phyloP scores from a whole-genome alignment of 352 stramenopile genomes.

The Phytophthora melonis region DNA sequence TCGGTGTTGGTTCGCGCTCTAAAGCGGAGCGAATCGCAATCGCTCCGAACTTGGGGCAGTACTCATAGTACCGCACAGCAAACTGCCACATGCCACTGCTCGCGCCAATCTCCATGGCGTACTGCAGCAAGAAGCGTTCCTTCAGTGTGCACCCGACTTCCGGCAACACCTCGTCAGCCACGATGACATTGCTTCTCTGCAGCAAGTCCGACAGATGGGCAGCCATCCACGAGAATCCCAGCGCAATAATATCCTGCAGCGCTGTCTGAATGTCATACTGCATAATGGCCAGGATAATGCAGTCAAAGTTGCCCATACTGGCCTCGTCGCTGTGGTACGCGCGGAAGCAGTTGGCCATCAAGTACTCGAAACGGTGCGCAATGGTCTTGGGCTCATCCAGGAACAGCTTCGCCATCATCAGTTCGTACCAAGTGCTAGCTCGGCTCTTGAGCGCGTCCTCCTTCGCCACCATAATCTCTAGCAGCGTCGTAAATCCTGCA shows the following conservation, averaged over 20 bases:
- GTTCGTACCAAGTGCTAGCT: conserved; percentile 74
- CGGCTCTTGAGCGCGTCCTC: conserved; percentile 50
- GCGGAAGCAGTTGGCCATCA: conserved; percentile 81
- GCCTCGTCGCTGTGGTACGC: conserved; percentile 49
- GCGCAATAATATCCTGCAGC: conserved; percentile 66
- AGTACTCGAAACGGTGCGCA: conserved; percentile 78
- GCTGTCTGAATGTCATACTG: conserved; percentile 79
- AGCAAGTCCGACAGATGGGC: conserved; percentile 75
- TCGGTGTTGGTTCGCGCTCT: conserved; percentile 56
- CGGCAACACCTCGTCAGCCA: conserved; percentile 51
- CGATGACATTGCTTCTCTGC: conserved; percentile 59
- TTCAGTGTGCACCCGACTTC: conserved; percentile 57
- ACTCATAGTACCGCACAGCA: conserved; percentile 68
- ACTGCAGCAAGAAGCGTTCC: conserved; percentile 73
- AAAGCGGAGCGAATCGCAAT: conserved; percentile 53
- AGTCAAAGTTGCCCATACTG: conserved; percentile 83
- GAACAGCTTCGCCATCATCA: conserved; percentile 83
- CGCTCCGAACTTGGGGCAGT: conserved; percentile 62
- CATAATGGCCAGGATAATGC: conserved; percentile 81
- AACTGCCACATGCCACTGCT: conserved; percentile 78
- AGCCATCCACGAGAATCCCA: conserved; percentile 83
- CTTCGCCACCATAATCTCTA: conserved; percentile 68
- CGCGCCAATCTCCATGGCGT: conserved; percentile 70
- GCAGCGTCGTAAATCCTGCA: conserved; percentile 54
- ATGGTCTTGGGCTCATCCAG: conserved; percentile 81